Percentiles rank a stretch among this genome's conserved stretches.
Evolutionary conservation across 2,329 filamentous ascomycete genomes (phyloP).

Genomic region (Paracorniculantispora psalliotae): DNA sequence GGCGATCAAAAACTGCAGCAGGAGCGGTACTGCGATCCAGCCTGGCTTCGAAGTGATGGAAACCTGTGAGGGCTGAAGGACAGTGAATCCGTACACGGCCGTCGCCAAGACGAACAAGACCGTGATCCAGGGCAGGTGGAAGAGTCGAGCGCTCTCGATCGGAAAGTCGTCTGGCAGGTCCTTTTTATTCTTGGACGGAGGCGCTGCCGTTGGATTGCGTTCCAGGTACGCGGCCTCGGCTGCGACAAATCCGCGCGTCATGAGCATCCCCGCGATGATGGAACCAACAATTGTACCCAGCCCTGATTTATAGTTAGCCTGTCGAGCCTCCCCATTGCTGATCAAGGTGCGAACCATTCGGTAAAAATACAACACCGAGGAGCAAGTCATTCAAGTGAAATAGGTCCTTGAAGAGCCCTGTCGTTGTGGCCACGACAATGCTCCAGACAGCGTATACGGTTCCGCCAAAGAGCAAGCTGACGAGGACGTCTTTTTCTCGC

Average conservation of each 20-base stretch:
- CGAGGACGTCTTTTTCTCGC: conserved; percentile 17
- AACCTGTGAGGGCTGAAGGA: neutral
- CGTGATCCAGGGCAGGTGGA: neutral
- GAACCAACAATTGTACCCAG: neutral
- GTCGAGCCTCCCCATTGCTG: too few relatives aligned
- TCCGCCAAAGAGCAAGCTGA: conserved; percentile 36
- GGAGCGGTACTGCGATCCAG: neutral
- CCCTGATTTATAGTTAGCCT: neutral
- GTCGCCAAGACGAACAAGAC: neutral
- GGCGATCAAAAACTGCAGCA: neutral
- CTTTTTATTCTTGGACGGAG: neutral
- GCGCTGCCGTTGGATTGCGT: neutral
- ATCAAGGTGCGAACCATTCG: neutral
- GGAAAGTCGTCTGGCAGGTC: neutral
- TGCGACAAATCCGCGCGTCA: neutral
- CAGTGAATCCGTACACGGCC: neutral
- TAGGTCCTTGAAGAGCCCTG: neutral
- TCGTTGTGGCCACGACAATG: neutral
- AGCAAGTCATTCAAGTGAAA: neutral
- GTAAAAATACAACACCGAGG: neutral
- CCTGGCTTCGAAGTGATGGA: neutral
- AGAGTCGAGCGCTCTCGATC: neutral
- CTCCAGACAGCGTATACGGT: conserved; percentile 41
- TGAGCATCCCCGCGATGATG: neutral
- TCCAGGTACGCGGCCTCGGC: neutral